Conservation (phyloP, 352 stramenopile species). For the Globisporangium ultimum region DNA sequence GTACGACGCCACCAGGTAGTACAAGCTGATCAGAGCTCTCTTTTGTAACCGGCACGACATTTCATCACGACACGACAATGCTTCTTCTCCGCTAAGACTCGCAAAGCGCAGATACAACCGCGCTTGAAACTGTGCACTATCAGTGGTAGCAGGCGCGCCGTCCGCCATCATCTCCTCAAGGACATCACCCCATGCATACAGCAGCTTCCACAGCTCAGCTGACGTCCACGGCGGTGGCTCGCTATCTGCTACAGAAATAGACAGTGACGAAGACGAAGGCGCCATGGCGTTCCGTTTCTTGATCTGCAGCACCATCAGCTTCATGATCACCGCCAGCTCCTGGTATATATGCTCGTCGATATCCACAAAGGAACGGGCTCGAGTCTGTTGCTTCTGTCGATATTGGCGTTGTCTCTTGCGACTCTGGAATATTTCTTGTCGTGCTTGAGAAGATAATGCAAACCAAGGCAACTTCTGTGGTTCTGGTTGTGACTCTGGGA, state of each 20-base stretch:
- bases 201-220: neutral
- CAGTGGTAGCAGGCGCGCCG: no score
- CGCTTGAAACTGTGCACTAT: neutral
- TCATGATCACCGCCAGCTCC: slow-evolving; percentile 10
- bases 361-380: neutral
- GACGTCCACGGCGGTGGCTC: neutral
- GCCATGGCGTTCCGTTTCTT: neutral
- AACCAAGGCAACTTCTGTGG: neutral
- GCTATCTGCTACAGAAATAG: neutral
- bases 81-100: neutral
- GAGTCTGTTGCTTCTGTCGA: neutral
- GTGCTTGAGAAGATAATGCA: neutral
- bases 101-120: neutral
- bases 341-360: slow-evolving; percentile 10
- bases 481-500: no score
- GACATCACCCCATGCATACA: neutral
- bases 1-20: neutral
- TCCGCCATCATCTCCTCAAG: neutral
- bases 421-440: neutral
- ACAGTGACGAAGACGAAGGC: no score
- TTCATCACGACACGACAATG: neutral
- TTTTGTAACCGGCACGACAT: neutral
- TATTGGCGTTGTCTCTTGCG: neutral
- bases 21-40: neutral
- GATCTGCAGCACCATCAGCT: slow-evolving; percentile 1